phyloP scores from a whole-genome alignment of 345 rosid species.

The Pistacia integerrima region DNA sequence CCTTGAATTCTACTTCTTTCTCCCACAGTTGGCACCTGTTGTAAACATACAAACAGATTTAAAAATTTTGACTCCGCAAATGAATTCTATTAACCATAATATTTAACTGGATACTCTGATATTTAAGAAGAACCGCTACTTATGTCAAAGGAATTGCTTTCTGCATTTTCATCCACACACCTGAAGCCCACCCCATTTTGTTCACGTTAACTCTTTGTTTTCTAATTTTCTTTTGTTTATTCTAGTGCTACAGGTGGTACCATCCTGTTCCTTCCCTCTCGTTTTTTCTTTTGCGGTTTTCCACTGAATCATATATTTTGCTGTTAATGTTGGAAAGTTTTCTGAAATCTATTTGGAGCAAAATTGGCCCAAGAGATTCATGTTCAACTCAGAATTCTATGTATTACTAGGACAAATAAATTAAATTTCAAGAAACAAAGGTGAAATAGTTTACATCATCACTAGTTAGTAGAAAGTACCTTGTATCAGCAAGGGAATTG shows the following conservation, averaged over 20 bases:
- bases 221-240: no score
- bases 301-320: neutral
- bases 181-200: no score
- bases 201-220: no score
- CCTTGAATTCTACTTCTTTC: constrained; percentile 84
- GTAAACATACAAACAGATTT: constrained; percentile 15
- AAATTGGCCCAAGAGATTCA: neutral
- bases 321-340: neutral
- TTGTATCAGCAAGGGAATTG: constrained; percentile 80
- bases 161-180: no score
- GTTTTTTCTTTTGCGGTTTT: neutral
- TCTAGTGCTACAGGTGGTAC: no score
- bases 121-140: no score
- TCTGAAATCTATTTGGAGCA: neutral
- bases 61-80: constrained; percentile 13
- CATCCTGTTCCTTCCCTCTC: no score
- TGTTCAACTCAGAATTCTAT: neutral
- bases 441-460: constrained; percentile 7
- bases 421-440: neutral
- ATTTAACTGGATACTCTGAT: no score
- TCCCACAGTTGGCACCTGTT: constrained; percentile 93
- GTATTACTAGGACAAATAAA: neutral
- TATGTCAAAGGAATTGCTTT: no score
- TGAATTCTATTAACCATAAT: neutral
- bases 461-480: constrained; percentile 45